Base-by-base conservation (phyloP, 2,329 filamentous ascomycete genomes). In the Colletotrichum sidae region DNA sequence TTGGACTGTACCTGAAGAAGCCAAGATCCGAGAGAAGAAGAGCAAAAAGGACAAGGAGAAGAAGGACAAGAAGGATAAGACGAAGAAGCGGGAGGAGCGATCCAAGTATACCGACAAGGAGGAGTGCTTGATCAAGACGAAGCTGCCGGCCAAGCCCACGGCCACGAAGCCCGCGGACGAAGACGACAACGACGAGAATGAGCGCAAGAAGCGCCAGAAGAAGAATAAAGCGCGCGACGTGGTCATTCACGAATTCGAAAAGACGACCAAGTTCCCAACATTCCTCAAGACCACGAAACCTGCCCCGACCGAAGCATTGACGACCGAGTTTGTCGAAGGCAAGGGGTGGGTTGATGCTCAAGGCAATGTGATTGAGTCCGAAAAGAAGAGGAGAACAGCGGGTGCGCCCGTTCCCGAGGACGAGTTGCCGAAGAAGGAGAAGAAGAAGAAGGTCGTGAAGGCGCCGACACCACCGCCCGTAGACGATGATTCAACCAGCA, bases 201-300 rank as follows among this genome's bases (percentile, higher is more conserved):
- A 79, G n/a, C 81, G 83, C 68, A 83, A 84, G 70, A 88, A 86
- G 70, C 89, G 88, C 70, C 25, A 25, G 25, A 88, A 86, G 74
- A 87, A 86, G 69, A 86, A 84, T 66, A 86, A 88, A 71, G 84
- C 84, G 50, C 76, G 82, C 12, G 87, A 92, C 65, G 84, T 90
- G 2, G 82, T 93, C 4, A 85, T 98, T 3, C 94, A 98, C 77
- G 96, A 99, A 75, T 98, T 97, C 74, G 88, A 91, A 71, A 94
- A 93, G 75, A 94, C 91, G 8, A 89, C 88, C 42, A 95, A 93
- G 72, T 91, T 93, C 69, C 92, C 94, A 0, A 91, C 87, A 5
- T 97, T 97, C 74, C 78, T 97, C 64, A 93, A 92, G 75, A 81
- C 83, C 6, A 82, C 74, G 46, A 78, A 80, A 6, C 75, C 79